Evolutionary conservation across 768 basidiomycete genomes (phyloP), one percentile per base, ranked within the genome.

Genomic region (Mycena rosella): DNA sequence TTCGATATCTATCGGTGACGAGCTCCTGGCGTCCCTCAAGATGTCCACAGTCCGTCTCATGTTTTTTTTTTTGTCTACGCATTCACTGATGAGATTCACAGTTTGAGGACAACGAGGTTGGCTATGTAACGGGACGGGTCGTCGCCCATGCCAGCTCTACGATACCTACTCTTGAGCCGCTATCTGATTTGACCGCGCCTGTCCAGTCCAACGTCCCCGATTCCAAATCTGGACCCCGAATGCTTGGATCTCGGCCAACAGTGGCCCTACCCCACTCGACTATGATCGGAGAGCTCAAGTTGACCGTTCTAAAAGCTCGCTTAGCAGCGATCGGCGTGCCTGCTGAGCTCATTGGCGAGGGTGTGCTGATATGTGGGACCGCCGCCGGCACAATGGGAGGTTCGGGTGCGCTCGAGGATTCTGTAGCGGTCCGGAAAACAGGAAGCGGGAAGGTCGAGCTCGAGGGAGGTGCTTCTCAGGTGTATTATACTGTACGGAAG

Each of bases 51-150:
- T 97, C 78, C 60, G 93, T 83, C 51, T 45, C 40, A 34, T 11
- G 45, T 38, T 45, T n/a, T 73, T 47, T 24, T n/a, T 30, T 47
- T 17, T 15, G 26, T 60, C 51, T 44, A 6, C 1, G 18, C 26
- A 34, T 30, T 36, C 44, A 3, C 51, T 70, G 0, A 65, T 48
- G 27, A 13, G 52, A n/a, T 18, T 63, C 63, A 34, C 73, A 98
- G 96, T 98, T 98, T 76, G 98, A 99, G 74, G 97, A 98, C 77
- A 99, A 96, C 74, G 96, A 99, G 79, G 93, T 99, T 49, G 96
- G 94, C 20, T 96, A 91, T 77, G 90, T 99, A 48, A 89, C 90
- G 24, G 98, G 98, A 24, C 88, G 93, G n/a, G 89, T 99, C 34
- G 86, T 91, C 5, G 88, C 91, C 32, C 91, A 94, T 63, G 90